Percentiles rank a stretch among this genome's conserved stretches.
phyloP scores from a whole-genome alignment of 139 green algal genomes.

The Picochlorum sp. region DNA sequence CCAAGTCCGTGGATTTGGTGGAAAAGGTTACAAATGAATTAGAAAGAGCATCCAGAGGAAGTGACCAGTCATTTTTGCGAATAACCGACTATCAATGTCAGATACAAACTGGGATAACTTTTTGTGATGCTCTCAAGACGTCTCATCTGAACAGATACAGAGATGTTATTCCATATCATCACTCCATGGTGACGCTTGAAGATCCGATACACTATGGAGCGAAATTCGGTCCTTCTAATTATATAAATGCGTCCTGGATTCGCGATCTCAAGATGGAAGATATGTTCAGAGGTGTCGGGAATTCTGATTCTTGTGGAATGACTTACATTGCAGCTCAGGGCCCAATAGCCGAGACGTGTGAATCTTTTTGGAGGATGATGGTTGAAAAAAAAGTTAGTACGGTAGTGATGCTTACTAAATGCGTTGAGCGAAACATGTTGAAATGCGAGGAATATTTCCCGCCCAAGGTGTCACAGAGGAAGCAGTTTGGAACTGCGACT shows the following conservation, averaged over 20 bases:
- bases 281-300: too few species aligned
- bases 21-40: too few species aligned
- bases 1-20: too few species aligned
- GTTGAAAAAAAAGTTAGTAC: slow-evolving; percentile 18
- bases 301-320: too few species aligned
- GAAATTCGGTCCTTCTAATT: not conserved
- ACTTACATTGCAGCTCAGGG: slow-evolving; percentile 39
- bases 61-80: too few species aligned
- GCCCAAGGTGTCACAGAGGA: not conserved
- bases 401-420: slow-evolving; percentile 51
- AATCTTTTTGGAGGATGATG: slow-evolving; percentile 58
- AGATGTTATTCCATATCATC: slow-evolving; percentile 38
- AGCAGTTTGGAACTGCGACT: not conserved
- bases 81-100: too few species aligned
- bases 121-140: not conserved
- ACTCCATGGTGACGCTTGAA: slow-evolving; percentile 17
- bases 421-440: not conserved
- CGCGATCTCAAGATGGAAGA: not conserved
- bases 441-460: slow-evolving; percentile 38
- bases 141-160: slow-evolving; percentile 30
- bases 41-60: too few species aligned
- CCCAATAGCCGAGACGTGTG: slow-evolving; percentile 32
- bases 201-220: not conserved
- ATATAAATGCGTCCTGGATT: slow-evolving; percentile 42
- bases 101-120: too few species aligned